Conservation (phyloP, 768 basidiomycete genomes). For the Termitomyces sp. region DNA sequence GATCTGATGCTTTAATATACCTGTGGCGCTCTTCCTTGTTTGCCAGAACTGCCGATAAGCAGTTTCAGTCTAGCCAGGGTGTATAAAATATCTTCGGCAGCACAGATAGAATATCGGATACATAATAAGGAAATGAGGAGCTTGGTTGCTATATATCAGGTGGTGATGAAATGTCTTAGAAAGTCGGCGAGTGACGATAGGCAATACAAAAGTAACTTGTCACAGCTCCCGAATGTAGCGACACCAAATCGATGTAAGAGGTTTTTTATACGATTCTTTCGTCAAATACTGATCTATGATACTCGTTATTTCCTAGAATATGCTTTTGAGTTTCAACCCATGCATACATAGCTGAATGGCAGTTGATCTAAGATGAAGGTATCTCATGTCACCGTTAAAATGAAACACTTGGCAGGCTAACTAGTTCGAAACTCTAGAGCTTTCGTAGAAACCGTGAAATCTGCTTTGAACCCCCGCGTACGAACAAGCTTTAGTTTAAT, state of each 20-base stretch:
- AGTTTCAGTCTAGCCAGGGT: neutral
- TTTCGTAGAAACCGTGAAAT: neutral
- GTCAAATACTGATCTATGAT: neutral
- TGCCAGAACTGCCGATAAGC: neutral
- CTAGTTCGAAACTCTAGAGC: no score
- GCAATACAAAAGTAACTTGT: no score
- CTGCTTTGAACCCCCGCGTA: neutral
- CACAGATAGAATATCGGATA: neutral
- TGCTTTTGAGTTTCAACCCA: no score
- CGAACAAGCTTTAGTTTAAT: neutral
- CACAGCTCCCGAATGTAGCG: no score
- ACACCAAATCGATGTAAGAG: no score
- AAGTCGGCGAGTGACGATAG: neutral
- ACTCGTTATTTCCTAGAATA: no score
- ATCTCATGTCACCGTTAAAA: neutral
- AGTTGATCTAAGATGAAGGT: no score
- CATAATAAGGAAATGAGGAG: neutral
- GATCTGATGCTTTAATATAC: neutral
- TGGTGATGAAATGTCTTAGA: neutral
- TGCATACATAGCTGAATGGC: neutral
- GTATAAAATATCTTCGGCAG: neutral
- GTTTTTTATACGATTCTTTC: neutral
- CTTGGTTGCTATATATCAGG: neutral
- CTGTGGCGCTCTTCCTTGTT: neutral
- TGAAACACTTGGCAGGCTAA: no score